These are phyloP conservation scores for Pezicula radicicola DNA, from an alignment of 2,329 filamentous ascomycete species.

Conservation along the genomic window DNA sequence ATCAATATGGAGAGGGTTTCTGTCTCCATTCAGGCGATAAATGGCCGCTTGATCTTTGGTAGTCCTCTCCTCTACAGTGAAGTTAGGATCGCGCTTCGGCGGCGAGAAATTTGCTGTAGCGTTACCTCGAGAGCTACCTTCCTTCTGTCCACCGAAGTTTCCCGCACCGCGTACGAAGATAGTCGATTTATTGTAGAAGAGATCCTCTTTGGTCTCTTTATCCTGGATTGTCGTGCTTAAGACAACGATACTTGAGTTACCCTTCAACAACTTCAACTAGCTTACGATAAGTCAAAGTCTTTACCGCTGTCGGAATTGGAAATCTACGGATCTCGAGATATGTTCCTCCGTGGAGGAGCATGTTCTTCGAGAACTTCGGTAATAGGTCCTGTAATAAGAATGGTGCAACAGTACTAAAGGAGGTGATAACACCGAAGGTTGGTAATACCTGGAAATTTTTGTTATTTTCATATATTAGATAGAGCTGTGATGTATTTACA, in stretches of 20 bases:
- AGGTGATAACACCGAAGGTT: slow-evolving; percentile 89
- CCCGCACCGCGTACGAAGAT: slow-evolving; percentile 86
- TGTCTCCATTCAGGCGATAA: slow-evolving; percentile 87
- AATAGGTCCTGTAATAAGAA: slow-evolving; percentile 78
- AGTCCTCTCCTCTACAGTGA: slow-evolving; percentile 78
- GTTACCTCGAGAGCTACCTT: slow-evolving; percentile 73
- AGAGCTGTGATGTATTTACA: slow-evolving; percentile 80
- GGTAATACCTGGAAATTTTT: slow-evolving; percentile 90
- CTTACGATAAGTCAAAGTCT: slow-evolving; percentile 68
- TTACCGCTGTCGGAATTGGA: slow-evolving; percentile 79
- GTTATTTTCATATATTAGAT: slow-evolving; percentile 81
- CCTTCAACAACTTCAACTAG: slow-evolving; percentile 94
- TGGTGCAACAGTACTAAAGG: slow-evolving; percentile 75
- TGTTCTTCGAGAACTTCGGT: slow-evolving; percentile 93
- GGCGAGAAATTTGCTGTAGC: slow-evolving; percentile 74
- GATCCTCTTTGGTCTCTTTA: slow-evolving; percentile 77
- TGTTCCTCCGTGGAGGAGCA: slow-evolving; percentile 95
- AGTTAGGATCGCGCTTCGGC: slow-evolving; percentile 82
- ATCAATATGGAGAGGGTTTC: slow-evolving; percentile 92
- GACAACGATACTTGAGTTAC: slow-evolving; percentile 77
- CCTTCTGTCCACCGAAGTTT: slow-evolving; percentile 79
- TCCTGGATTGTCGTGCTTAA: slow-evolving; percentile 77
- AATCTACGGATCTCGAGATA: slow-evolving; percentile 89
- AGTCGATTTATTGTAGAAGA: slow-evolving; percentile 93
- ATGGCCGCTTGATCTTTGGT: slow-evolving; percentile 84